A percentile compares a stretch with the other conserved stretches of the same genome.
Evolutionary conservation across 164 flowering plant genomes (phyloP).

Genomic region (Chimonanthus praecox): DNA sequence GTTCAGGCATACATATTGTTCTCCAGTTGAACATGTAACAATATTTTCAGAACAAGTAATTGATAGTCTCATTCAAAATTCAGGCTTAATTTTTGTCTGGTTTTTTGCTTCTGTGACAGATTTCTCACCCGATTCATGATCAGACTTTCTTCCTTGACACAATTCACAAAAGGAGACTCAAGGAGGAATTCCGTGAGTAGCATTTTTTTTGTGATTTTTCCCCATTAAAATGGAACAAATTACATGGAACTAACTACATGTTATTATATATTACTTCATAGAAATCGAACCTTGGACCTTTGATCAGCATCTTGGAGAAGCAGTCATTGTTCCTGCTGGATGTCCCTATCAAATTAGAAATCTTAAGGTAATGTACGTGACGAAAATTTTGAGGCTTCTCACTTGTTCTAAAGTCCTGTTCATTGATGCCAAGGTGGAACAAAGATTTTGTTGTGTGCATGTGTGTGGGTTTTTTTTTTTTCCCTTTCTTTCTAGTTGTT

Average conservation of each 20-base stretch:
- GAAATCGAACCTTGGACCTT: constrained; percentile 78
- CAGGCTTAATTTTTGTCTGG: not conserved
- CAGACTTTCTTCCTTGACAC: constrained; percentile 33
- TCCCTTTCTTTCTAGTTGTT: too few relatives aligned
- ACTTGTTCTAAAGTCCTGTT: too few relatives aligned
- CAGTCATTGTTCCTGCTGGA: constrained; percentile 29
- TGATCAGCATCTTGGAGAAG: constrained; percentile 70
- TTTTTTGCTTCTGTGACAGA: constrained; percentile 23
- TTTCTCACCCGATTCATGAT: constrained; percentile 47
- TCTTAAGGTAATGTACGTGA: constrained; percentile 42
- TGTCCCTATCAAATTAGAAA: constrained; percentile 52
- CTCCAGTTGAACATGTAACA: constrained; percentile 36
- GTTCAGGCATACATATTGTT: constrained; percentile 27
- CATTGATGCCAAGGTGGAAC: too few relatives aligned
- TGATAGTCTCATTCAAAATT: not conserved
- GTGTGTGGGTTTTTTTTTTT: too few relatives aligned
- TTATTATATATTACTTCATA: constrained; percentile 15
- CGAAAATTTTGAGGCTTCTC: not conserved
- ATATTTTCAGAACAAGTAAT: not conserved
- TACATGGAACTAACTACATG: not conserved
- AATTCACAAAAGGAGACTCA: constrained; percentile 42
- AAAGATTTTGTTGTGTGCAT: too few relatives aligned
- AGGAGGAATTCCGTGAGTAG: constrained; percentile 39
- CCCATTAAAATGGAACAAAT: not conserved
- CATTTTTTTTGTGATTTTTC: not conserved